Base-by-base conservation (phyloP, 202 grass and related monocot species). In the Digitaria exilis region DNA sequence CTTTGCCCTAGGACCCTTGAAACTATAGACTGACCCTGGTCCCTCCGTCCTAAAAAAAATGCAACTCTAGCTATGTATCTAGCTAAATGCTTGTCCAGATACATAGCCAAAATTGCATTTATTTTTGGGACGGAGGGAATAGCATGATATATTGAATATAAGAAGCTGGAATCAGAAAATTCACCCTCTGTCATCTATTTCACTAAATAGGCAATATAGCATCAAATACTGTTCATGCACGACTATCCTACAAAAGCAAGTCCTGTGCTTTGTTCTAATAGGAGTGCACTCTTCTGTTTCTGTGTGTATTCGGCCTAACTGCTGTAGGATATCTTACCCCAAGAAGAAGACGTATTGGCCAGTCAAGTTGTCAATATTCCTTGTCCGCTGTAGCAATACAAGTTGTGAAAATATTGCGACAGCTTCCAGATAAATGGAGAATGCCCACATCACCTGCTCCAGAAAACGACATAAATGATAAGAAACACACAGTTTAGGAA, bases 371-470 rank as follows among this genome's bases (percentile, higher is more conserved):
- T 94, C 92, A 30, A 94, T 91, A 84, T 94, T 94, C 34, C 86
- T 91, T 21, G 92, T 89, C 50, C 80, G 78, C 34, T 94, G 92
- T 64, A 94, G 82, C 80, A 94, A 76, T 64, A 91, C 86, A 73
- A 94, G 81, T 59, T 94, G 92, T 65, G 92, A 88, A 49, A 94
- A 70, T 84, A 94, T 94, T 18, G 86, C 92, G 2, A 94, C 86
- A 61, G 92, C 86, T 91, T 94, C 92, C 49, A 94, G 81, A 84
- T 94, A 94, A 54, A 94, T 78, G 49, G 92, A 94, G 81, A 94
- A 94, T 76, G 92, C 84, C 92, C 92, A 94, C 65, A 91, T 86
- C 64, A 94, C 86, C 91, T 94, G 76, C 41, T 55, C 55, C 54
- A 31, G 78, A 80, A 24, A 75, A 48, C 10, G 77, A 54, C 54